Evolutionary conservation across 164 flowering plant species (phyloP), one percentile per base, ranked within the genome.

Genomic region (Echeveria elegans): DNA sequence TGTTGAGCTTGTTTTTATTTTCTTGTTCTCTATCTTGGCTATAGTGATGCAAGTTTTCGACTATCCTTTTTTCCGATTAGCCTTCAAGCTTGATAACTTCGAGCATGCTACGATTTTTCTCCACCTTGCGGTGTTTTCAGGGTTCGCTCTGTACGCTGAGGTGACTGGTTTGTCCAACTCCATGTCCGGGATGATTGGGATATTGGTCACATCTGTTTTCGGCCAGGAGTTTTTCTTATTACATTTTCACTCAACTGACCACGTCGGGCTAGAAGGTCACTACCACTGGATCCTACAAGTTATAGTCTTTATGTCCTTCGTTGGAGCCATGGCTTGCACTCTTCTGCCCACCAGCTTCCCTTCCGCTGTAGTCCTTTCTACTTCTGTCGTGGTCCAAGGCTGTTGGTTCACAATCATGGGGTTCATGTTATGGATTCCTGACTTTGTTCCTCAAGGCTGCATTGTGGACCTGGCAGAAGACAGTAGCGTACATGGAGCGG

Each of bases 371-470:
- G 75, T 83, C 67, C 91, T 88, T 62, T 75, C 88, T 0, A 63
- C 74, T n/a, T 81, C 85, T 0, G 85, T 90, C 7, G 59, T 79
- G 5, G 81, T 88, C 63, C 93, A 90, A 70, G 96, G 96, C 0
- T 83, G 81, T 38, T 86, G 93, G 96, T 86, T 90, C 66, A 74
- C 84, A 40, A 82, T 80, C 82, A 90, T 86, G 93, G 93, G 85
- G 26, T 79, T 86, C 47, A 68, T 76, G 78, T 70, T 88, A 41
- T 86, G 96, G 91, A 70, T 73, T 70, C 91, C 87, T 0, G 41
- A 69, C 26, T 77, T 85, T 72, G 78, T 82, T 50, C 86, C 96
- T 2, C 58, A 63, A 43, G 96, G 88, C 36, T 90, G 96, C 60
- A 16, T 28, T 4, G n/a, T 53, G 56, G 78, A 72, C 67, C 23